Percentiles rank a stretch among this genome's conserved stretches.
Evolutionary conservation across 2,329 filamentous ascomycete species (phyloP).

Genomic region (Trichoderma asperellum): DNA sequence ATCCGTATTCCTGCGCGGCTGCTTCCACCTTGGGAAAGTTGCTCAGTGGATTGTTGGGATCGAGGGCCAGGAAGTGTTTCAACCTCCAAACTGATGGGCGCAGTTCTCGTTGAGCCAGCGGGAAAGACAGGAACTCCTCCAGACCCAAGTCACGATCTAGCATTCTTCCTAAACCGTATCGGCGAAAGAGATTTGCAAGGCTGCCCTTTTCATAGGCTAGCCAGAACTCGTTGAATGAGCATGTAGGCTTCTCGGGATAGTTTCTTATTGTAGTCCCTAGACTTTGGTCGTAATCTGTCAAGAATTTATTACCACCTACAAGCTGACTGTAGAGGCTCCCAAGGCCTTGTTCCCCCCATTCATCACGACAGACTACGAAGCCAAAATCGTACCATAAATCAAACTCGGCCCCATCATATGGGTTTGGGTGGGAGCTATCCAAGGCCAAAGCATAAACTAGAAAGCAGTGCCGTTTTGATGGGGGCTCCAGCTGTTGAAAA

Average conservation of each 20-base stretch:
- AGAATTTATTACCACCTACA: neutral
- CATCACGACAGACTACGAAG: neutral
- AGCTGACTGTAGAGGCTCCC: neutral
- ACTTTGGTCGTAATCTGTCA: neutral
- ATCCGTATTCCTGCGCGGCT: constrained; percentile 8
- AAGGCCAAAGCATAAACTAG: constrained; percentile 9
- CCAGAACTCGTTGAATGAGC: constrained; percentile 11
- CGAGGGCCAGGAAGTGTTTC: constrained; percentile 17
- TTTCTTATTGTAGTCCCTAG: neutral
- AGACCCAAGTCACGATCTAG: neutral
- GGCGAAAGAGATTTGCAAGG: neutral
- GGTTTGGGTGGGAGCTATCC: constrained; percentile 2
- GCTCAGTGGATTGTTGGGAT: neutral
- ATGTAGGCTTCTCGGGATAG: neutral
- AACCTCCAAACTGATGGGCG: constrained; percentile 15
- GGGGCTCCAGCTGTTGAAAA: neutral
- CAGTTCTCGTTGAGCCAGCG: neutral
- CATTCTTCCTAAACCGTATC: neutral
- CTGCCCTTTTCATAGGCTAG: neutral
- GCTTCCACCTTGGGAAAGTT: neutral
- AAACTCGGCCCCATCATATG: neutral
- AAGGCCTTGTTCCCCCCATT: neutral
- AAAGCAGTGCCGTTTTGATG: constrained; percentile 16
- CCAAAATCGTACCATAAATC: constrained; percentile 17
- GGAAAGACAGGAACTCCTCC: neutral